Percentiles rank a stretch among this genome's conserved stretches.
These are phyloP conservation scores for Fusarium devonianum DNA, from an alignment of 2,329 filamentous ascomycete genomes.

Conservation along the genomic window DNA sequence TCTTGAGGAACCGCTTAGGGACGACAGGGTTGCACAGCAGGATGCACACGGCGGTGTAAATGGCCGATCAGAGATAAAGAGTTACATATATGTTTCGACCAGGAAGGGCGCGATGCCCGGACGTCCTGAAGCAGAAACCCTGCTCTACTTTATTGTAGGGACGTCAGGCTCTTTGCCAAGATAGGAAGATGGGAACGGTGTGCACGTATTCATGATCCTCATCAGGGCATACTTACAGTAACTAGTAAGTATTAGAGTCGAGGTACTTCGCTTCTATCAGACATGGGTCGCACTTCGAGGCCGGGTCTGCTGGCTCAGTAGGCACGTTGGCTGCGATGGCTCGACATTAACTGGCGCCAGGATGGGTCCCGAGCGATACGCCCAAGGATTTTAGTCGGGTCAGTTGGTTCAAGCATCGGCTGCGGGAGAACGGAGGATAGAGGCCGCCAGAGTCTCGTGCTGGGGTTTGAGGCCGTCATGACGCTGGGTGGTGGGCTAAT, in stretches of 20 bases:
- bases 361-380: constrained; percentile 2
- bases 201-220: too few relatives aligned
- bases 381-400: constrained; percentile 1
- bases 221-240: too few relatives aligned
- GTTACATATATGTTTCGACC: constrained; percentile 1
- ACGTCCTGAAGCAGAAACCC: background rate
- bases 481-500: too few relatives aligned
- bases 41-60: constrained; percentile 11
- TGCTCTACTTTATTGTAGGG: too few relatives aligned
- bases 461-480: background rate
- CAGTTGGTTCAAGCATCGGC: constrained; percentile 2
- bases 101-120: background rate
- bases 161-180: too few relatives aligned
- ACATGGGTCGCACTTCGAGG: background rate
- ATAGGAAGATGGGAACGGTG: too few relatives aligned
- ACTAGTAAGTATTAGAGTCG: too few relatives aligned
- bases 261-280: background rate
- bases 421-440: background rate
- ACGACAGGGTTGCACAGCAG: constrained; percentile 19
- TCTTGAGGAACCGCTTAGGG: constrained; percentile 7
- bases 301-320: background rate
- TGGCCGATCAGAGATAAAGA: constrained; percentile 9
- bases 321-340: background rate
- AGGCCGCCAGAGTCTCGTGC: background rate
- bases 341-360: background rate